Base-by-base conservation (phyloP, 2,329 filamentous ascomycete genomes). In the Fusarium nurragi region DNA sequence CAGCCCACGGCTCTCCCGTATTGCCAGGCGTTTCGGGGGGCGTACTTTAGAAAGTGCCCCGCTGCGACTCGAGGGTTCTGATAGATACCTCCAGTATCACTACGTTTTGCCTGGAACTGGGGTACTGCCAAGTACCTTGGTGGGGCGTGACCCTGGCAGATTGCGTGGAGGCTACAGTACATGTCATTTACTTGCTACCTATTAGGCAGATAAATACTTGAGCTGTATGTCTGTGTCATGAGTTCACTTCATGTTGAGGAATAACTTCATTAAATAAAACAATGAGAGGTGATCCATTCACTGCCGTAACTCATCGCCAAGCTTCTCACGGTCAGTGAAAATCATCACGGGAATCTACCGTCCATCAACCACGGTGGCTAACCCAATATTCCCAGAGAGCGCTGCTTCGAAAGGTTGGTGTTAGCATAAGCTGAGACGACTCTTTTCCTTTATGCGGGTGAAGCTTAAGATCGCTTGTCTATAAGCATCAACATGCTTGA, bases 101-200 rank as follows among this genome's bases (percentile, higher is more conserved):
- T 6, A 4, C 12, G 11, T 6, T 1, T 23, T 5, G 5, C 2
- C 8, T 3, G 1, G 14, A 5, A 5, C 2, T 3, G 0, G 40
- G 14, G 64, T 66, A 67, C 32, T 16, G 26, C 1, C 4, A 26
- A 9, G 63, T 67, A 66, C 5, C 28, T 16, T 11, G 7, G 32
- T 41, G 18, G 50, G 39, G 59, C 56, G 46, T 47, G 34, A 43
- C 41, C 43, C 62, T 45, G 47, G 38, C 47, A 48, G 57, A 67
- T 66, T 66, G 67, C 64, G 63, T 64, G 64, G 63, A 63, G 45
- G 62, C 41, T 52, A 30, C n/a, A n/a, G 32, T n/a, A 16, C 32
- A 34, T 16, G 32, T 16, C n/a, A 34, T 34, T 34, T 18, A 34
- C 16, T 34, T 34, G 32, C 9, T 34, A 34, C 32, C 32, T 34